A percentile compares a stretch with the other conserved stretches of the same genome.
phyloP scores from a whole-genome alignment of 441 rosid species.

The Hura crepitans region DNA sequence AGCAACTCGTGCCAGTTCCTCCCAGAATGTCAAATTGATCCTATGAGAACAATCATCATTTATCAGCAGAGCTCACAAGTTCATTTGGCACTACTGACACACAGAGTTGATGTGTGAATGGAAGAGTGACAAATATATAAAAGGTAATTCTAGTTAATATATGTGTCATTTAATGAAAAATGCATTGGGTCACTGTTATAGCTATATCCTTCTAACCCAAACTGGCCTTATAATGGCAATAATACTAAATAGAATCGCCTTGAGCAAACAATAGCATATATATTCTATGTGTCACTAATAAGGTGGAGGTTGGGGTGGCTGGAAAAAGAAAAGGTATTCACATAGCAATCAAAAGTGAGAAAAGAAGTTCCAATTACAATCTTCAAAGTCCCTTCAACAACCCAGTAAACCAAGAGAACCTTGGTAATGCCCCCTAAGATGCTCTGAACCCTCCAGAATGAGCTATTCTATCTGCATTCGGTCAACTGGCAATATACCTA shows the following conservation, averaged over 20 bases:
- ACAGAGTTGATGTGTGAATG: background rate
- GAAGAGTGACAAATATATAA: background rate
- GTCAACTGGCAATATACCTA: background rate
- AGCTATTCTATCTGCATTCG: background rate
- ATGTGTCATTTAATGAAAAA: no score
- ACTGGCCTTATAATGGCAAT: background rate
- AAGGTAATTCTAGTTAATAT: background rate
- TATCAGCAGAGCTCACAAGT: background rate
- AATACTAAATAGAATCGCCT: background rate
- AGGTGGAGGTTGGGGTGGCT: background rate
- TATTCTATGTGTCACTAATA: background rate
- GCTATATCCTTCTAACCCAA: background rate
- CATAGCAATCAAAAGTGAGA: background rate
- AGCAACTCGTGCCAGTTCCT: conserved; percentile 55
- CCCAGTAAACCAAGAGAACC: background rate
- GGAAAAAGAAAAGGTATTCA: background rate
- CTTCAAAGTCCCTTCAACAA: background rate
- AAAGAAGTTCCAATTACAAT: background rate
- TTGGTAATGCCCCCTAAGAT: background rate
- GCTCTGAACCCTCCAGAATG: background rate
- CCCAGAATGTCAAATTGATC: conserved; percentile 66
- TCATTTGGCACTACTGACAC: background rate
- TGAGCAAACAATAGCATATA: background rate
- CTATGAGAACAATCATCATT: conserved; percentile 25
- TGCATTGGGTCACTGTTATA: background rate